Evolutionary conservation across 2,329 filamentous ascomycete species (phyloP).

Genomic region (Grosmannia clavigera): DNA sequence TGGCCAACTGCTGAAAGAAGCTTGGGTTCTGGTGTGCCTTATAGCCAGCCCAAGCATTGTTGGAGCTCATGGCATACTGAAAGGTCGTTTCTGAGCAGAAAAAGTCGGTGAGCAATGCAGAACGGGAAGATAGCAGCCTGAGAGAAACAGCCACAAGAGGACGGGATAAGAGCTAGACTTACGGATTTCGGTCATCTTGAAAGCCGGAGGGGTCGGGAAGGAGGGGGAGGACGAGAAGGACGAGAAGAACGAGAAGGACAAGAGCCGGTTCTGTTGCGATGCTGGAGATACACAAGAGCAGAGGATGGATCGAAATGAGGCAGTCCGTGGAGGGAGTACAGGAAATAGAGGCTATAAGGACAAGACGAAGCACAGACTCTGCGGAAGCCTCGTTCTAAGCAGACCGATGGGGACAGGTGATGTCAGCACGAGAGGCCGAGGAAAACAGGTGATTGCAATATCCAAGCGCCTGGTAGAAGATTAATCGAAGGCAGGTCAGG

Average conservation of each 20-base stretch:
- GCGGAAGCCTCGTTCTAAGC: not conserved
- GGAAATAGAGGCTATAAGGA: not conserved
- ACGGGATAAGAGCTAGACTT: not conserved
- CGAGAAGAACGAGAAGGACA: not conserved
- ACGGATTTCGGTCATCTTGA: not conserved
- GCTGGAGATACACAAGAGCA: not conserved
- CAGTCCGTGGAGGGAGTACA: not conserved
- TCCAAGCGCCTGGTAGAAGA: not conserved
- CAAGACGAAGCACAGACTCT: not conserved
- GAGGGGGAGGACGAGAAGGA: not conserved
- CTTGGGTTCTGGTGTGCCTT: constrained; percentile 53
- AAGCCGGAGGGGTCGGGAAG: not conserved
- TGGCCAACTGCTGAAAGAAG: constrained; percentile 56
- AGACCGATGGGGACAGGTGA: not conserved
- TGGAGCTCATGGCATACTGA: constrained; percentile 51
- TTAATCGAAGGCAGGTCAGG: not conserved
- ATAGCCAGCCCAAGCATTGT: constrained; percentile 57
- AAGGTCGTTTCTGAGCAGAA: constrained; percentile 40
- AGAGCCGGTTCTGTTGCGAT: not conserved
- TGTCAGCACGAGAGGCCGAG: not conserved
- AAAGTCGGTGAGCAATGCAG: not conserved
- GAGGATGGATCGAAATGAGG: not conserved
- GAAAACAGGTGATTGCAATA: constrained; percentile 1
- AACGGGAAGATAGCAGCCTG: not conserved
- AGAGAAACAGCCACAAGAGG: not conserved